Evolutionary conservation across 148 eudicot species (phyloP), one percentile per base, ranked within the genome.

Genomic region (Rhododendron simsii): DNA sequence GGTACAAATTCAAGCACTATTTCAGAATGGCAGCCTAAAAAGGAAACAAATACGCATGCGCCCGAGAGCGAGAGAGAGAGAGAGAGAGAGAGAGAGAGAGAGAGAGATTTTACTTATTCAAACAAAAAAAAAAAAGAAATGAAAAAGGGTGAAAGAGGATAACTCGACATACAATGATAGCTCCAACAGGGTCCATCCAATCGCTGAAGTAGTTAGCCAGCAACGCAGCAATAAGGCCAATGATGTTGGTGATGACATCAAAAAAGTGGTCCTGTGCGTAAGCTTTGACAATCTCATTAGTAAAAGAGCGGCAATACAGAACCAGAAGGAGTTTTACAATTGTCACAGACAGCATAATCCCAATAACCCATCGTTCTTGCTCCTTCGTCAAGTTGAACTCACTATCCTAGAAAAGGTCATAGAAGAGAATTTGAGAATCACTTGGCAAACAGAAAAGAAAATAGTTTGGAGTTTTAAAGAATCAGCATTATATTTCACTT

Each of bases 111-210:
- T 65, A n/a, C 30, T 61, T n/a, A n/a, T 65, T 65, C 23, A 59
- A 59, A 20, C 20, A 5, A 57, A 20, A 20, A 5, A 21, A 59
- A 59, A 5, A 20, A 21, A 0, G 2, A 26, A 67, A 65, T 8
- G 28, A 26, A 26, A 28, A 28, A 4, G 14, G 7, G 15, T 3
- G 7, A 30, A 4, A 80, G 33, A 79, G 39, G 11, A 69, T 26
- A 71, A 33, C 57, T 74, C 33, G 69, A 93, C 98, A 90, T 88
- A 95, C 98, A 90, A 94, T 92, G 81, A 97, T 97, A 88, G 98
- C 99, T 89, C 99, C 99, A 90, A 92, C 88, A 80, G 99, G 98
- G 81, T 97, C 99, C 89, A 95, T 92, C 99, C 99, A 97, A 86
- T 87, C 92, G 83, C 87, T 91, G 44, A 92, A 80, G 51, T 90